Evolutionary conservation across 768 basidiomycete genomes (phyloP), one percentile per base, ranked within the genome.

Genomic region (Termitomyces sp.): DNA sequence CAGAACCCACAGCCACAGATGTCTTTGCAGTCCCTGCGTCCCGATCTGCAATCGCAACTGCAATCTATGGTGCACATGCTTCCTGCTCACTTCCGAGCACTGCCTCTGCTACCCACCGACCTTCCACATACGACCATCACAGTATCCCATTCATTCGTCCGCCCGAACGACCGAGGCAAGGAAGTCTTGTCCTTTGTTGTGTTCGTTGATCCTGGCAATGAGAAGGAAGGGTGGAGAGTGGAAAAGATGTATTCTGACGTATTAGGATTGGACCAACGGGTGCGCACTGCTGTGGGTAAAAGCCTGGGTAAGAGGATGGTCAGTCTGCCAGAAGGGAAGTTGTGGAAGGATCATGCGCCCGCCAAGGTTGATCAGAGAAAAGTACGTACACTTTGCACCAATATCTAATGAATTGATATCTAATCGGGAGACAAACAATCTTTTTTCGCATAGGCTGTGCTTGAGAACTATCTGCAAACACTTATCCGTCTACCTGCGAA

Each of bases 331-430:
- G 97, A 99, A 68, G 91, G 91, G 25, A 89, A 88, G 70, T 75
- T 97, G 9, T 98, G 96, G 91, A 95, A 85, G 70, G 97, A 98
- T 73, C 94, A 96, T 69, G 94, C 95, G 0, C 96, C 96, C 30
- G 92, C 91, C 28, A 95, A 91, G 76, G 91, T 94, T 42, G 97
- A 98, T 76, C 94, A 96, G 71, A 76, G 96, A 61, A 98, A 98
- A 79, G 94, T 91, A 65, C 63, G 84, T 73, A 8, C 39, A 47
- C 52, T 43, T 55, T 51, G 45, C 59, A 32, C n/a, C 9, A 3
- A 42, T 17, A 21, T 19, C 12, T 28, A 42, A 8, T 39, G 34
- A 23, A 40, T 21, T 52, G 23, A 46, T 37, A 44, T 43, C 37
- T 37, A 27, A 53, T 19, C 53, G 5, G 5, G 34, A 16, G 5